Base-by-base conservation (phyloP, 2,329 filamentous ascomycete species). In the Cordyceps javanica region DNA sequence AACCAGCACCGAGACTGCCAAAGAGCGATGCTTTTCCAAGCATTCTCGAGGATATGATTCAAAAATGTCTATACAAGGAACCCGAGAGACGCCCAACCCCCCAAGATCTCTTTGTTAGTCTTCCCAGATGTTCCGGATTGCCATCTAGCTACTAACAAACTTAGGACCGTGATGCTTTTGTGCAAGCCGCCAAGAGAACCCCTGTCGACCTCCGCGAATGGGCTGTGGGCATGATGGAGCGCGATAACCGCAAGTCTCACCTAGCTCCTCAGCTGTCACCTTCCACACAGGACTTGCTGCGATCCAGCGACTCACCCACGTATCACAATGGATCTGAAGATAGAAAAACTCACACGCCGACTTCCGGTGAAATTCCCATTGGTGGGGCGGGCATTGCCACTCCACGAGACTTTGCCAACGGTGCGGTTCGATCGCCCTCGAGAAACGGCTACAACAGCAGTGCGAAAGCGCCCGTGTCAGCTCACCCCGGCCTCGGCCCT, bases 1-100 rank as follows among this genome's bases (percentile, higher is more conserved):
- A 99, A 72, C 91, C 92, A 4, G 91, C 94, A 4, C 94, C 94
- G 1, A 92, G 85, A 70, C 81, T 99, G 53, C 94, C 94, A 42
- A 96, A 97, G 82, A 97, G 92, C 68, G 94, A 97, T 69, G 94
- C 94, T 2, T 99, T 99, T 79, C 94, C 94, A 1, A 83, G 86
- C 28, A 97, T 97, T 62, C 75, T 99, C 48, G 93, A 97, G 66
- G 91, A 97, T 63, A 96, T 97, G 85, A 93, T 97, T 59, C 91
- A 94, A 63, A 96, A 95, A 72, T 99, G 94, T 74, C 77, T 99
- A 63, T 86, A 87, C 72, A 99, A 99, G 77, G 86, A 89, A 61
- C 90, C 94, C 0, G 89, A 92, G 60, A 85, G 90, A 68, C 85
- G 94, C 54, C 94, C 93, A 53, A 97, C 94, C 5, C 94, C 94